These are phyloP conservation scores for Colletotrichum kahawae DNA, from an alignment of 2,329 filamentous ascomycete genomes.

Conservation along the genomic window DNA sequence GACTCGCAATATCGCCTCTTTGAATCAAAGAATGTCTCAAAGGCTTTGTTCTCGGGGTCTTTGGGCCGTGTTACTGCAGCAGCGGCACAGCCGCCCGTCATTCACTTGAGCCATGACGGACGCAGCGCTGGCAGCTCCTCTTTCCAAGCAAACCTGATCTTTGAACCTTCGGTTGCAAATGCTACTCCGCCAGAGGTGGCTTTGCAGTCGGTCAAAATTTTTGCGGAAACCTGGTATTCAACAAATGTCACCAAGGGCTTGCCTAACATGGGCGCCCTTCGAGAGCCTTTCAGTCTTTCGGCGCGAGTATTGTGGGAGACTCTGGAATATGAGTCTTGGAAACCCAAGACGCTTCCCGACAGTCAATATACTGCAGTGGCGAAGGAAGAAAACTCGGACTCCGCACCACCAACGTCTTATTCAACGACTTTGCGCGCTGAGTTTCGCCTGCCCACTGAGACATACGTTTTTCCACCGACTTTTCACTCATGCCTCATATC, in stretches of 20 bases:
- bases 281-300: slow-evolving; percentile 31
- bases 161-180: slow-evolving; percentile 47
- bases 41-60: slow-evolving; percentile 55
- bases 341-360: slow-evolving; percentile 21
- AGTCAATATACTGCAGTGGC: slow-evolving; percentile 4
- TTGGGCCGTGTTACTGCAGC: slow-evolving; percentile 52
- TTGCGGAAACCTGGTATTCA: slow-evolving; percentile 57
- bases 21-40: slow-evolving; percentile 56
- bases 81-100: slow-evolving; percentile 49
- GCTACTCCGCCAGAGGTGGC: slow-evolving; percentile 52
- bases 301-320: slow-evolving; percentile 56
- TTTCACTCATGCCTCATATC: slow-evolving; percentile 64
- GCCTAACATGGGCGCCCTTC: slow-evolving; percentile 54
- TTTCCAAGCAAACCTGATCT: slow-evolving; percentile 49
- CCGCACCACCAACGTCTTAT: not conserved
- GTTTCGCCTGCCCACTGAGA: slow-evolving; percentile 49
- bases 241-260: slow-evolving; percentile 46
- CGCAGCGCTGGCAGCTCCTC: slow-evolving; percentile 43
- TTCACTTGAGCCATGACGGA: slow-evolving; percentile 55
- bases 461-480: slow-evolving; percentile 57
- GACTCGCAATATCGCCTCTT: slow-evolving; percentile 55
- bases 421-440: slow-evolving; percentile 52
- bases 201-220: slow-evolving; percentile 53
- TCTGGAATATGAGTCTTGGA: slow-evolving; percentile 40
- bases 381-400: slow-evolving; percentile 24